Evolutionary conservation across 2,329 filamentous ascomycete genomes (phyloP).

Genomic region (Pseudogymnoascus sp.): DNA sequence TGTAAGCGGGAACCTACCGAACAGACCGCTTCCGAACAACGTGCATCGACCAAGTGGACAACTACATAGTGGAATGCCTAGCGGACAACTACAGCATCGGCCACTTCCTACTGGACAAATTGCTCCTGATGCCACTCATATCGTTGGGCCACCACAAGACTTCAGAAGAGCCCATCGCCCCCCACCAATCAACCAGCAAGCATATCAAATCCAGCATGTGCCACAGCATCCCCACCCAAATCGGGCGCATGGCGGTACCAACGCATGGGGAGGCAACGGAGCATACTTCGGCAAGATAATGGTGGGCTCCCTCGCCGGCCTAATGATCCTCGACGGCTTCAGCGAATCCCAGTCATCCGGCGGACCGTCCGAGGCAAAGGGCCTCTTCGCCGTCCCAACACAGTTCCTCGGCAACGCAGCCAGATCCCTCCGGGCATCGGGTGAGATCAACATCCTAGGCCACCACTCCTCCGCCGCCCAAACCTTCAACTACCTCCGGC

Average conservation of each 20-base stretch:
- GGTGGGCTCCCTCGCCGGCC: constrained; percentile 81
- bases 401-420: constrained; percentile 45
- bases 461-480: constrained; percentile 40
- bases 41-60: constrained; percentile 15
- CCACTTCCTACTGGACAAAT: constrained; percentile 19
- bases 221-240: constrained; percentile 40
- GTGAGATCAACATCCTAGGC: constrained; percentile 43
- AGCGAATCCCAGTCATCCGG: constrained; percentile 46
- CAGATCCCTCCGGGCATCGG: constrained; percentile 33
- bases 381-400: constrained; percentile 56
- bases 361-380: constrained; percentile 54
- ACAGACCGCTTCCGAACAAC: constrained; percentile 12
- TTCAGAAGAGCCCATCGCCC: constrained; percentile 37
- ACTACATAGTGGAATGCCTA: background rate
- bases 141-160: constrained; percentile 59
- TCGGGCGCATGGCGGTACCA: constrained; percentile 47
- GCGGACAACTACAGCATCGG: constrained; percentile 13
- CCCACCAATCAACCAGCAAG: constrained; percentile 25
- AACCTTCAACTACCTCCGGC: constrained; percentile 43
- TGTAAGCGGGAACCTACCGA: background rate
- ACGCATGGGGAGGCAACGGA: constrained; percentile 45
- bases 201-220: constrained; percentile 26
- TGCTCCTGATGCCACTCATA: constrained; percentile 32
- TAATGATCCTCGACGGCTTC: constrained; percentile 85
- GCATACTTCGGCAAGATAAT: constrained; percentile 70